phyloP scores from a whole-genome alignment of 208 protist species.

The Endotrypanum monterogeii region DNA sequence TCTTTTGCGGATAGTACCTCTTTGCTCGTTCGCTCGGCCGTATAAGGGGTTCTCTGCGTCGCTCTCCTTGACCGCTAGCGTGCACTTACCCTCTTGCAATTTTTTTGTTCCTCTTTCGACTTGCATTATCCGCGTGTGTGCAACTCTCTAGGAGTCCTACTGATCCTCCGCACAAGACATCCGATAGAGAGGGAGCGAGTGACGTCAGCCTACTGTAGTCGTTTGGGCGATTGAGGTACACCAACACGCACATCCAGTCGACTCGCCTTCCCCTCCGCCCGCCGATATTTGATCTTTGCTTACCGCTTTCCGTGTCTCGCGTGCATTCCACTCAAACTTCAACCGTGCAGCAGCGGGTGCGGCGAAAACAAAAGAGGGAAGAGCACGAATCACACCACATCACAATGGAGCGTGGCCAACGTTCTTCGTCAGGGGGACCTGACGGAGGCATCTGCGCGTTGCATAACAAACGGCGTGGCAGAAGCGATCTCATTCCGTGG shows the following conservation, averaged over 20 bases:
- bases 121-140: not conserved
- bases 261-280: not conserved
- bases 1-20: not conserved
- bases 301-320: not conserved
- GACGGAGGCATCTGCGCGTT: slow-evolving; percentile 75
- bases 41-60: not conserved
- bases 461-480: slow-evolving; percentile 59
- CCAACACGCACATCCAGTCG: not conserved
- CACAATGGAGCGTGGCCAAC: slow-evolving; percentile 22
- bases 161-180: not conserved
- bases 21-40: not conserved
- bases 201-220: too few relatives aligned
- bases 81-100: not conserved
- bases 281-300: too few relatives aligned
- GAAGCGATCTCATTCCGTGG: slow-evolving; percentile 64
- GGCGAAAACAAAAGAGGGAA: not conserved
- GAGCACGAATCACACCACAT: not conserved
- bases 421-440: slow-evolving; percentile 18
- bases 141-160: not conserved
- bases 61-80: not conserved
- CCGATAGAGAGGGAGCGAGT: not conserved
- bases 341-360: not conserved
- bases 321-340: not conserved
- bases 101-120: not conserved
- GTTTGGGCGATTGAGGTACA: too few relatives aligned